These are phyloP conservation scores for Aegilops bicornis DNA, from an alignment of 176 grass and related monocot genomes.

Conservation along the genomic window DNA sequence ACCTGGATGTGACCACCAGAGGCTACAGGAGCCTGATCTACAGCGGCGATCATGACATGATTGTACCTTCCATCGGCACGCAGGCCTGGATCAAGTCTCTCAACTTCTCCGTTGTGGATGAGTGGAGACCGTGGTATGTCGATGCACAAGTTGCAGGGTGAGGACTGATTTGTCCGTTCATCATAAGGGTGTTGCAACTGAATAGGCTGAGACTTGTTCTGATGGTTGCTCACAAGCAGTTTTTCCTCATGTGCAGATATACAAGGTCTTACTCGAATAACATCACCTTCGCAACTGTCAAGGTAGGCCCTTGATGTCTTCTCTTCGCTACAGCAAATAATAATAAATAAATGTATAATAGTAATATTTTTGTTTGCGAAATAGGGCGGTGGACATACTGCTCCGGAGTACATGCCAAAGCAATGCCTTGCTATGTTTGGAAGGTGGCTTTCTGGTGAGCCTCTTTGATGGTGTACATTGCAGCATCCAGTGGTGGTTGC, in stretches of 20 bases:
- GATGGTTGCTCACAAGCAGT: background rate
- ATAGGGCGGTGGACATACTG: constrained; percentile 50
- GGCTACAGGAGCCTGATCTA: constrained; percentile 52
- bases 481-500: background rate
- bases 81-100: constrained; percentile 63
- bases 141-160: constrained; percentile 36
- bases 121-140: constrained; percentile 62
- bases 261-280: constrained; percentile 57
- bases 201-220: background rate
- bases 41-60: constrained; percentile 71
- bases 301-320: constrained; percentile 21
- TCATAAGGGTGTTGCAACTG: background rate
- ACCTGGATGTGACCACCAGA: constrained; percentile 42
- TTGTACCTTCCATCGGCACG: constrained; percentile 44
- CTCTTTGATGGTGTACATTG: constrained; percentile 32
- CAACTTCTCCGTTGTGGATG: constrained; percentile 42
- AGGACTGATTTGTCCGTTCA: background rate
- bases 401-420: constrained; percentile 47
- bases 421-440: constrained; percentile 40
- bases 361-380: background rate
- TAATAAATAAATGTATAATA: background rate
- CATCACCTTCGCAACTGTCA: constrained; percentile 65
- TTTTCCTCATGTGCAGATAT: constrained; percentile 40
- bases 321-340: background rate
- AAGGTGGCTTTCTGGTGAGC: constrained; percentile 35